Evolutionary conservation across 148 eudicot species (phyloP).

Genomic region (Rhododendron molle): DNA sequence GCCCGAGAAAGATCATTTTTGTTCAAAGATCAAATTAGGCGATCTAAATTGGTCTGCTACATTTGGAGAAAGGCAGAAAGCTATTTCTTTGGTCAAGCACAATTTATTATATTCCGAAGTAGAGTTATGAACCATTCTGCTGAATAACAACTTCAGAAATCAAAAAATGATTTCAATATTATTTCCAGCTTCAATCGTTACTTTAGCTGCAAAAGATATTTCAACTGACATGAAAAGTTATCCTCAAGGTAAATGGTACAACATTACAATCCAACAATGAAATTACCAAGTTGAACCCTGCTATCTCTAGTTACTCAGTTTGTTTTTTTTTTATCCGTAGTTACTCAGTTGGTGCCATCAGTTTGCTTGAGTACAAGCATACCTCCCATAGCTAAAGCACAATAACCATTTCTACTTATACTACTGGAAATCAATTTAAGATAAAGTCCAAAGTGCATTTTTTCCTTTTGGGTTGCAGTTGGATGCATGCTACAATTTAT

Average conservation of each 20-base stretch:
- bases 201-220: background rate
- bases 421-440: background rate
- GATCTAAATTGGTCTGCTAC: background rate
- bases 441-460: too few relatives aligned
- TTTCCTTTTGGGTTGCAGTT: background rate
- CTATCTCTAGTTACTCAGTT: too few relatives aligned
- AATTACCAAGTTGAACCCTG: background rate
- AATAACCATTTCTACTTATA: too few relatives aligned
- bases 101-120: background rate
- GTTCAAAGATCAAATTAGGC: background rate
- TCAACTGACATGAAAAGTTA: background rate
- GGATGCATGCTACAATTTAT: background rate
- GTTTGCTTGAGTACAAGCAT: too few relatives aligned
- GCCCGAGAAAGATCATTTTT: background rate
- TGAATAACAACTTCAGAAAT: background rate
- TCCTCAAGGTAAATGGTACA: background rate
- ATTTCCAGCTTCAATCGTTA: background rate
- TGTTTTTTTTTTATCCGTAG: too few relatives aligned
- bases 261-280: background rate
- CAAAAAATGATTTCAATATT: background rate
- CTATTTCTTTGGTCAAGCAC: background rate
- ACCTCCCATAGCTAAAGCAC: too few relatives aligned
- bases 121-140: background rate
- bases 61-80: background rate
- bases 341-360: too few relatives aligned